Evolutionary conservation across 1,139 yeast genomes (phyloP).

Genomic region (Lodderomyces metapsilosis): DNA sequence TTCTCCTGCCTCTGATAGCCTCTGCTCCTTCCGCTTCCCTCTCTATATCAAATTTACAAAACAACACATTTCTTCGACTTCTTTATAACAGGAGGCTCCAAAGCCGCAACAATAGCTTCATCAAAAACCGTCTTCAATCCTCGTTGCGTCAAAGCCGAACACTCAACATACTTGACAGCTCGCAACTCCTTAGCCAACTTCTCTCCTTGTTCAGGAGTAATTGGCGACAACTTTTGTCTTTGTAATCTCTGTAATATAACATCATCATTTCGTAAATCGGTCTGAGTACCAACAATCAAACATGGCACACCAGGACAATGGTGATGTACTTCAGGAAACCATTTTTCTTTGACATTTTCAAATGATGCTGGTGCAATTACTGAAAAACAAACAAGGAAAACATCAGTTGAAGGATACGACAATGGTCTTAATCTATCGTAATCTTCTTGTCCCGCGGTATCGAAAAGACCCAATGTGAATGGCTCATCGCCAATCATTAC

Average conservation of each 20-base stretch:
- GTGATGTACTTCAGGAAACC: constrained; percentile 98
- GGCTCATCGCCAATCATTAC: constrained; percentile 99
- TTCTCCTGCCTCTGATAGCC: too few relatives aligned
- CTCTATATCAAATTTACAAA: constrained; percentile 26
- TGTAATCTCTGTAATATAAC: constrained; percentile 84
- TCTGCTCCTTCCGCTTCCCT: too few relatives aligned
- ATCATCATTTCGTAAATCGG: constrained; percentile 89
- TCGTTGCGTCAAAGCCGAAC: constrained; percentile 96
- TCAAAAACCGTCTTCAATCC: constrained; percentile 95
- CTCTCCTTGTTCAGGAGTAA: constrained; percentile 85
- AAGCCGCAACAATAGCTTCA: constrained; percentile 94
- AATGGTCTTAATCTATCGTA: constrained; percentile 95
- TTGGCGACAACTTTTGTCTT: constrained; percentile 87
- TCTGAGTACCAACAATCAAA: constrained; percentile 80
- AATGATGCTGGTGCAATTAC: constrained; percentile 97
- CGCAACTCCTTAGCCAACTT: constrained; percentile 88
- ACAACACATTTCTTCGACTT: constrained; percentile 83
- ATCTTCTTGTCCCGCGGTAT: constrained; percentile 99
- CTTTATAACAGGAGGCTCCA: constrained; percentile 86
- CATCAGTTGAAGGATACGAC: constrained; percentile 95
- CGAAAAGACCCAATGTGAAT: constrained; percentile 91
- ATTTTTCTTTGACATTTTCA: constrained; percentile 95
- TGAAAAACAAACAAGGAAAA: constrained; percentile 89
- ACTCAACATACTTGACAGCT: constrained; percentile 94
- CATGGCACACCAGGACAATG: constrained; percentile 90